phyloP scores from a whole-genome alignment of 2,329 filamentous ascomycete genomes.

The Neopestalotiopsis clavispora region DNA sequence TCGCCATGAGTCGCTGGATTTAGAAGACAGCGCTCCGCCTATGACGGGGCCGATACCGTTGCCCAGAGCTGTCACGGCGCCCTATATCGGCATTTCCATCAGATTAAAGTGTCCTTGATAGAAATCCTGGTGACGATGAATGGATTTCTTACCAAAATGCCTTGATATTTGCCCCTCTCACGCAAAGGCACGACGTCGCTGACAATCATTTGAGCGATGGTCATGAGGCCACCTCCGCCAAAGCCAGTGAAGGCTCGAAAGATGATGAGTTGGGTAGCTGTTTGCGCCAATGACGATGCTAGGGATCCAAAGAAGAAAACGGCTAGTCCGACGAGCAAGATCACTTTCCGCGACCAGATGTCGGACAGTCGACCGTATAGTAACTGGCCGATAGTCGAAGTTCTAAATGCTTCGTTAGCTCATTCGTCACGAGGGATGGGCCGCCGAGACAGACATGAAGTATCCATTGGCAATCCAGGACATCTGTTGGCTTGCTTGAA shows the following conservation, averaged over 20 bases:
- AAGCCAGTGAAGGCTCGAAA: conserved; percentile 45
- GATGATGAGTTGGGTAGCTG: conserved; percentile 44
- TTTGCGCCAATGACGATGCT: conserved; percentile 46
- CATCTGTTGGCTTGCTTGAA: conserved; percentile 42
- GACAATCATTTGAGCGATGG: conserved; percentile 35
- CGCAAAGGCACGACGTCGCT: conserved; percentile 34
- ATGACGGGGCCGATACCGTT: conserved; percentile 61
- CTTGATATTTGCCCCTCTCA: conserved; percentile 36
- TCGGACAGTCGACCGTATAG: conserved; percentile 51
- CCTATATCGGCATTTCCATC: no score
- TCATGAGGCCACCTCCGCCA: conserved; percentile 35
- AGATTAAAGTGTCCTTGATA: no score
- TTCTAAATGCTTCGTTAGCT: conserved; percentile 30
- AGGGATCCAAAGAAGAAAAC: conserved; percentile 50
- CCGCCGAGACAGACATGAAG: no score
- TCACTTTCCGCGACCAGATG: conserved; percentile 50
- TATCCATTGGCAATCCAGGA: no score
- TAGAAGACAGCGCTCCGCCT: conserved; percentile 54
- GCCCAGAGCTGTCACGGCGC: not conserved
- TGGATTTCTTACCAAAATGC: conserved; percentile 40
- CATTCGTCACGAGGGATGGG: no score
- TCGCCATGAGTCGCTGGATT: conserved; percentile 50
- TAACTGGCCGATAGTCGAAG: conserved; percentile 51
- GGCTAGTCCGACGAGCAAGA: conserved; percentile 42
- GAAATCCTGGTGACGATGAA: no score